These are phyloP conservation scores for Discostella pseudostelligera DNA, from an alignment of 108 stramenopile genomes.

Conservation along the genomic window DNA sequence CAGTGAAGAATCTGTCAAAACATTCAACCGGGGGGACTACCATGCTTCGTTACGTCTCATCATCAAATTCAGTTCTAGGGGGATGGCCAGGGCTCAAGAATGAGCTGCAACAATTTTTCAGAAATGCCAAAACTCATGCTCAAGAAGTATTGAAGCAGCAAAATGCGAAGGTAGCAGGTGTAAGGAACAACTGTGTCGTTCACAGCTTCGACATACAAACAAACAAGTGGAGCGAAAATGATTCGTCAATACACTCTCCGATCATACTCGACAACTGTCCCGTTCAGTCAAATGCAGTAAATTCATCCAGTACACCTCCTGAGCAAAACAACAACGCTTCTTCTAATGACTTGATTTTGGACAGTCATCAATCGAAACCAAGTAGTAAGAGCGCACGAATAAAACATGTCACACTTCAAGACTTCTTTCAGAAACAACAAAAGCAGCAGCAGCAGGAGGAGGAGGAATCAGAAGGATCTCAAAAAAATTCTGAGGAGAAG, in stretches of 20 bases:
- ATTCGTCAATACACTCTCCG: not conserved
- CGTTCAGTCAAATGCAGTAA: not conserved
- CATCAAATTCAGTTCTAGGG: constrained; percentile 30
- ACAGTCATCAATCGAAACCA: not conserved
- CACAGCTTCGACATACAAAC: not conserved
- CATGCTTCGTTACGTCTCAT: constrained; percentile 28
- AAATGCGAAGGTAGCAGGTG: constrained; percentile 11
- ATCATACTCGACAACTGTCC: constrained; percentile 2
- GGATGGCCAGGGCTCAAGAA: constrained; percentile 46
- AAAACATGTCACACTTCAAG: constrained; percentile 17
- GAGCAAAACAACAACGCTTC: not conserved
- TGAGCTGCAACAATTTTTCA: constrained; percentile 58
- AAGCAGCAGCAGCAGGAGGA: constrained; percentile 4
- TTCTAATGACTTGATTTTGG: not conserved
- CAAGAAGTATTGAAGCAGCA: constrained; percentile 39
- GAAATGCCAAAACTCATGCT: constrained; percentile 42
- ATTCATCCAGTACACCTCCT: constrained; percentile 1
- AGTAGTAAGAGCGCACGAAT: not conserved
- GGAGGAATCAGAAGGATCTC: constrained; percentile 3
- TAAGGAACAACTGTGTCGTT: constrained; percentile 6
- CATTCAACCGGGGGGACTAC: constrained; percentile 19
- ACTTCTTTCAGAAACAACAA: constrained; percentile 15
- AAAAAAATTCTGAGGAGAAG: not conserved
- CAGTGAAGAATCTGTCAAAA: constrained; percentile 60
- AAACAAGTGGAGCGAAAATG: constrained; percentile 4